Evolutionary conservation across 495 filamentous ascomycete species (phyloP).

Genomic region (Neurospora sp.): DNA sequence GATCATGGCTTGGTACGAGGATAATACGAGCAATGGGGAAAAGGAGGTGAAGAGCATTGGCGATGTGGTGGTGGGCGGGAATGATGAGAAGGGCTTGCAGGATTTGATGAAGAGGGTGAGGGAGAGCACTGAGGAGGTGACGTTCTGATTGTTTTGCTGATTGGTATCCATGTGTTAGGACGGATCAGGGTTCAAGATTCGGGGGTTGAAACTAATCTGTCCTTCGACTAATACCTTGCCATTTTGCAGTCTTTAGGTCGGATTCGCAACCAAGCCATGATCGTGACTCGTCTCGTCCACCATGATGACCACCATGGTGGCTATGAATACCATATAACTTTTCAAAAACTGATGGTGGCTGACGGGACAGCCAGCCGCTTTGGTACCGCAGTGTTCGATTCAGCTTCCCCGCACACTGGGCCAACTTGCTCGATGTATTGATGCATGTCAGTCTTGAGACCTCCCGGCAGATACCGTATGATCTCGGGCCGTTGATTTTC

Average conservation of each 20-base stretch:
- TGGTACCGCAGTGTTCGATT: neutral
- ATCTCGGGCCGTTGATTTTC: no score
- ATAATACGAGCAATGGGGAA: neutral
- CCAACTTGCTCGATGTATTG: neutral
- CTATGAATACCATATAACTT: neutral
- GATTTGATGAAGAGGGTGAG: slow-evolving; percentile 11
- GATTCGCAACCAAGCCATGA: neutral
- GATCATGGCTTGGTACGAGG: slow-evolving; percentile 23
- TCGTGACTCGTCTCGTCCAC: neutral
- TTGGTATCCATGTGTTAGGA: neutral
- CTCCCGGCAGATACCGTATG: neutral
- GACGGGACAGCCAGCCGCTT: neutral
- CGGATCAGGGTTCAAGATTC: neutral
- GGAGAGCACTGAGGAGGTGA: slow-evolving; percentile 16
- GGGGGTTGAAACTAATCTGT: neutral
- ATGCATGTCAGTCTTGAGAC: neutral
- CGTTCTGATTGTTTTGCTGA: slow-evolving; percentile 7
- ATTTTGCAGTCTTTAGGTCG: neutral
- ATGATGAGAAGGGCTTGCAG: slow-evolving; percentile 13
- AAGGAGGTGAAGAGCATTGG: slow-evolving; percentile 10
- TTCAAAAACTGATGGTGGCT: neutral
- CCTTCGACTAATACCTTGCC: neutral
- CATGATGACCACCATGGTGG: neutral
- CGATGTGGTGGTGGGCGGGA: slow-evolving; percentile 18
- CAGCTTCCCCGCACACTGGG: neutral